phyloP scores from a whole-genome alignment of 371 early-diverging fungal species.

The Furculomyces boomerangus region DNA sequence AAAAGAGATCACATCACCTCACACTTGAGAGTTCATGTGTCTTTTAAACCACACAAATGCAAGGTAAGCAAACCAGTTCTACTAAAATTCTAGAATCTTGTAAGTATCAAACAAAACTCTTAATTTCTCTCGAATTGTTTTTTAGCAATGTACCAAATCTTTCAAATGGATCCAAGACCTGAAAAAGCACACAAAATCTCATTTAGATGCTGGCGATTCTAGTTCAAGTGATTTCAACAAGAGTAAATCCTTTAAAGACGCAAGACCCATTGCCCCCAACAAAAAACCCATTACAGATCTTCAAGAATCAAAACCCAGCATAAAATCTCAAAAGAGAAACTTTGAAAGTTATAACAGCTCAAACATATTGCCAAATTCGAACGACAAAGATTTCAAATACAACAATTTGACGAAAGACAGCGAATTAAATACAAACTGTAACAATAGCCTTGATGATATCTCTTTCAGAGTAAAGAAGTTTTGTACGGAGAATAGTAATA shows the following conservation, averaged over 20 bases:
- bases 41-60: conserved; percentile 77
- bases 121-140: background rate
- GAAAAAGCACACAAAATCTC: conserved; percentile 81
- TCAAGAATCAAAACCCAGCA: too few relatives aligned
- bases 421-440: too few relatives aligned
- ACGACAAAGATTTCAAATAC: too few relatives aligned
- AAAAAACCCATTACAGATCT: too few relatives aligned
- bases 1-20: conserved; percentile 91
- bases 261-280: too few relatives aligned
- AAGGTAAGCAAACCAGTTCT: conserved; percentile 17
- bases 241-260: conserved; percentile 1
- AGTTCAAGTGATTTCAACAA: conserved; percentile 2
- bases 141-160: conserved; percentile 42
- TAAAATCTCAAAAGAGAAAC: too few relatives aligned
- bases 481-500: too few relatives aligned
- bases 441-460: too few relatives aligned
- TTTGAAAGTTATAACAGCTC: too few relatives aligned
- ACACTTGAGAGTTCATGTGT: conserved; percentile 78
- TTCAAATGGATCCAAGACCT: conserved; percentile 90
- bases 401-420: too few relatives aligned
- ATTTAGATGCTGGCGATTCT: conserved; percentile 29
- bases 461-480: too few relatives aligned
- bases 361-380: too few relatives aligned
- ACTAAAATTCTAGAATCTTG: background rate
- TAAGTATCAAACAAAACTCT: background rate